A percentile compares a stretch with the other conserved stretches of the same genome.
Evolutionary conservation across 23 red algal genomes (phyloP).

Genomic region (Gracilaria gracilis): DNA sequence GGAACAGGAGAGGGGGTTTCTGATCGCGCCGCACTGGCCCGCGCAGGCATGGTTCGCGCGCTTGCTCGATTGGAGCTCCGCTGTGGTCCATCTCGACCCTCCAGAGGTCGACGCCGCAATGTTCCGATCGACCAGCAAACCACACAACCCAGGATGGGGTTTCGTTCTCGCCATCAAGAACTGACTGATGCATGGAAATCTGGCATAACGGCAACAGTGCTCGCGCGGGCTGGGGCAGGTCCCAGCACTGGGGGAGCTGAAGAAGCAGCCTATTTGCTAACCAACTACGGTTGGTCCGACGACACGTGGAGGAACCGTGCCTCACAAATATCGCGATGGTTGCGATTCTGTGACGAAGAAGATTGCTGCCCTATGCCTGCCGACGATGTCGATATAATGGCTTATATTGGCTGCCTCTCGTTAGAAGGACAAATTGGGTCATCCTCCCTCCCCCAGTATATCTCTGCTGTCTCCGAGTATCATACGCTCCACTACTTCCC

Average conservation of each 20-base stretch:
- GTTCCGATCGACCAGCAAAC: not conserved
- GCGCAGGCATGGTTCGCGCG: conserved; percentile 23
- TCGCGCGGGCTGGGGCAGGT: not conserved
- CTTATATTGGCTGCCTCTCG: too few relatives aligned
- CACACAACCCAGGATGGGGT: conserved; percentile 7
- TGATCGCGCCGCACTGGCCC: conserved; percentile 31
- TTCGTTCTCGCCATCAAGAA: not conserved
- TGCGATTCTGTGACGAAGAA: conserved; percentile 23
- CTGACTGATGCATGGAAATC: not conserved
- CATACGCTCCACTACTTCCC: too few relatives aligned
- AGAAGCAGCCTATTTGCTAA: not conserved
- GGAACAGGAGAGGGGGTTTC: not conserved
- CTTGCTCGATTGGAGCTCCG: not conserved
- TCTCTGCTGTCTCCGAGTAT: too few relatives aligned
- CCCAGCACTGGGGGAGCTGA: conserved; percentile 6
- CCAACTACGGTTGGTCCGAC: not conserved
- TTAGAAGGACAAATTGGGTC: too few relatives aligned
- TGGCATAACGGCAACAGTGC: conserved; percentile 1
- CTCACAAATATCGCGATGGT: not conserved
- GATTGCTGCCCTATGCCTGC: too few relatives aligned
- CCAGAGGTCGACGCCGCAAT: not conserved
- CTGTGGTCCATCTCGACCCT: not conserved
- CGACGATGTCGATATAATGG: too few relatives aligned
- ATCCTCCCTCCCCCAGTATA: too few relatives aligned
- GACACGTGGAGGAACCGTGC: not conserved